phyloP scores from a whole-genome alignment of 768 basidiomycete genomes.

The Lactarius sp. region DNA sequence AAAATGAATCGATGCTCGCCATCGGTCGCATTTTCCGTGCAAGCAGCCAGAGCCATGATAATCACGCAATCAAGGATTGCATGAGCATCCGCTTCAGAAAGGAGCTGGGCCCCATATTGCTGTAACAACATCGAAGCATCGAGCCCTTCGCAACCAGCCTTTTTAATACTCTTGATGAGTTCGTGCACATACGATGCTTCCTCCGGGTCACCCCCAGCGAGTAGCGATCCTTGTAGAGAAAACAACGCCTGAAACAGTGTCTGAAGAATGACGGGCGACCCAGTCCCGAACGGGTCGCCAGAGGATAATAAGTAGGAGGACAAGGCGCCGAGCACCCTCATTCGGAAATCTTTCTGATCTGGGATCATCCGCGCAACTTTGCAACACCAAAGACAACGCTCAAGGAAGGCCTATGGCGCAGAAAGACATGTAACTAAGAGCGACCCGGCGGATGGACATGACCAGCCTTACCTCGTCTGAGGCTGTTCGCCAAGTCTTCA shows the following conservation, averaged over 20 bases:
- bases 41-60: constrained; percentile 37
- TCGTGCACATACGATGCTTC: constrained; percentile 40
- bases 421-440: neutral
- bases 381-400: constrained; percentile 68
- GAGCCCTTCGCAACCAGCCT: constrained; percentile 47
- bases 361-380: constrained; percentile 43
- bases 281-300: constrained; percentile 40
- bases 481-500: constrained; percentile 51
- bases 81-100: constrained; percentile 22
- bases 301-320: constrained; percentile 41
- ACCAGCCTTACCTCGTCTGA: constrained; percentile 45
- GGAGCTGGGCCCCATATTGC: constrained; percentile 41
- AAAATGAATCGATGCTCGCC: constrained; percentile 8
- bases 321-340: constrained; percentile 48
- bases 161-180: constrained; percentile 41
- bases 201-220: constrained; percentile 25
- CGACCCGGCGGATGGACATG: neutral
- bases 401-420: constrained; percentile 40
- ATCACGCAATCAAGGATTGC: constrained; percentile 44
- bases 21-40: constrained; percentile 46
- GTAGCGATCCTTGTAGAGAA: constrained; percentile 42
- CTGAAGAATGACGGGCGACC: constrained; percentile 45
- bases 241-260: constrained; percentile 51
- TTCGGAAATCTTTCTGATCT: constrained; percentile 40
- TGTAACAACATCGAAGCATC: constrained; percentile 44